Percentiles rank a stretch among this genome's conserved stretches.
Evolutionary conservation across 768 basidiomycete species (phyloP).

Genomic region (Pleurotus djamor): DNA sequence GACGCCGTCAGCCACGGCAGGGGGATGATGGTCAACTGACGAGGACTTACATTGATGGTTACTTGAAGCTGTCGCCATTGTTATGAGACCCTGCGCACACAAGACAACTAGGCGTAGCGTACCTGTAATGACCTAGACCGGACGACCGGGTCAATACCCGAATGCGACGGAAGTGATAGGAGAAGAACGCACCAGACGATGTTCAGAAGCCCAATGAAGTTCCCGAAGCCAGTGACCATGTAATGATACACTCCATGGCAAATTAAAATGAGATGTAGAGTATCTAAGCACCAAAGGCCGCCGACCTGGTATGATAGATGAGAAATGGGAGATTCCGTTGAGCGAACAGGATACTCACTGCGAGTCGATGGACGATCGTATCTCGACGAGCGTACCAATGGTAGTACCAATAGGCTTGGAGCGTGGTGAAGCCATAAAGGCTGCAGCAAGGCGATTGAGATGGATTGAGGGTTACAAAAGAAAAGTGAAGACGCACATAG

Average conservation of each 20-base stretch:
- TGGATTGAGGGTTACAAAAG: not conserved
- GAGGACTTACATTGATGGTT: constrained; percentile 33
- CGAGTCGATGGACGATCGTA: constrained; percentile 28
- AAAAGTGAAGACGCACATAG: constrained; percentile 18
- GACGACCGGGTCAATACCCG: not conserved
- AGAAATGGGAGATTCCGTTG: not conserved
- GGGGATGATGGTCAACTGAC: not conserved
- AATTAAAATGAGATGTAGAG: constrained; percentile 28
- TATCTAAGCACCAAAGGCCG: constrained; percentile 34
- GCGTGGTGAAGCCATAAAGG: constrained; percentile 35
- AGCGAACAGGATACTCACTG: constrained; percentile 21
- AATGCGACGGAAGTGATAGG: not conserved
- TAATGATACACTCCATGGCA: constrained; percentile 34
- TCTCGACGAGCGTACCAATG: constrained; percentile 31
- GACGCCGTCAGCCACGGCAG: not conserved
- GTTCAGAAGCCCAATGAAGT: constrained; percentile 16
- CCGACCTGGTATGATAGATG: constrained; percentile 20
- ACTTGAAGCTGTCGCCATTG: constrained; percentile 32
- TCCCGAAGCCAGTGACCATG: constrained; percentile 32
- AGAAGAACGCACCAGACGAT: constrained; percentile 27
- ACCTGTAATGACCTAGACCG: constrained; percentile 31
- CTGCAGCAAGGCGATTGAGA: constrained; percentile 14
- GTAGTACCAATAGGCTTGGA: constrained; percentile 39
- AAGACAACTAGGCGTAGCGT: not conserved
- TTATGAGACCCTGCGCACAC: not conserved